A percentile compares a stretch with the other conserved stretches of the same genome.
These are phyloP conservation scores for Mycena sp. DNA, from an alignment of 1,284 basidiomycete species.

Conservation along the genomic window DNA sequence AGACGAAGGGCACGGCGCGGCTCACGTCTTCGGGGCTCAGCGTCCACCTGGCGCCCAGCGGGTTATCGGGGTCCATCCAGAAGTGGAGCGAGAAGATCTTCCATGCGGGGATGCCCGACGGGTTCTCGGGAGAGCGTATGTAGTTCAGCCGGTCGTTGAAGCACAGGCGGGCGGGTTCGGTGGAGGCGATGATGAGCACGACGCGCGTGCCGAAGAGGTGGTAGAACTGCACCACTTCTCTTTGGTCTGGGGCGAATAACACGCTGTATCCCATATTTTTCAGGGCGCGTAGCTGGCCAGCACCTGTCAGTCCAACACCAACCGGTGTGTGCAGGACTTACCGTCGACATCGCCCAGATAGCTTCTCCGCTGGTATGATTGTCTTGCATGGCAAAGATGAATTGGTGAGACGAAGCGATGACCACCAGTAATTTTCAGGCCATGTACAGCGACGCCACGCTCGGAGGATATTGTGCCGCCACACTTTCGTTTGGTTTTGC, in stretches of 20 bases:
- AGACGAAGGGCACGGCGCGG: conserved; percentile 47
- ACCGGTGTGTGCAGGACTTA: not conserved
- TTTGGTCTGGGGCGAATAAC: conserved; percentile 5
- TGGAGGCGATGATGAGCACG: conserved; percentile 22
- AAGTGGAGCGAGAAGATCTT: no score
- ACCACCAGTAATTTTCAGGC: no score
- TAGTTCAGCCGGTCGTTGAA: conserved; percentile 26
- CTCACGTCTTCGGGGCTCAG: no score
- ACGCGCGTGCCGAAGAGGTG: conserved; percentile 29
- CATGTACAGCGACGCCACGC: no score
- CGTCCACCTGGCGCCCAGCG: no score
- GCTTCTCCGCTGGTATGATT: conserved; percentile 6
- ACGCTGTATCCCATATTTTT: conserved; percentile 15
- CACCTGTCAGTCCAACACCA: no score
- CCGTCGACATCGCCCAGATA: conserved; percentile 12
- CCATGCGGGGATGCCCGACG: conserved; percentile 43
- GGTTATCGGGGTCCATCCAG: no score
- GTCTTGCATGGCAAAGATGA: not conserved
- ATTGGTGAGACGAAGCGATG: not conserved
- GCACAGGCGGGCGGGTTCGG: conserved; percentile 22
- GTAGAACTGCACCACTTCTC: conserved; percentile 16
- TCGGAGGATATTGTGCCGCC: not conserved
- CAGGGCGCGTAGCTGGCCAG: not conserved
- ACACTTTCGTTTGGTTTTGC: conserved; percentile 14
- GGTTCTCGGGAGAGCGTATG: conserved; percentile 19